phyloP scores from a whole-genome alignment of 257 asterid genomes.

The Solanum etuberosum region DNA sequence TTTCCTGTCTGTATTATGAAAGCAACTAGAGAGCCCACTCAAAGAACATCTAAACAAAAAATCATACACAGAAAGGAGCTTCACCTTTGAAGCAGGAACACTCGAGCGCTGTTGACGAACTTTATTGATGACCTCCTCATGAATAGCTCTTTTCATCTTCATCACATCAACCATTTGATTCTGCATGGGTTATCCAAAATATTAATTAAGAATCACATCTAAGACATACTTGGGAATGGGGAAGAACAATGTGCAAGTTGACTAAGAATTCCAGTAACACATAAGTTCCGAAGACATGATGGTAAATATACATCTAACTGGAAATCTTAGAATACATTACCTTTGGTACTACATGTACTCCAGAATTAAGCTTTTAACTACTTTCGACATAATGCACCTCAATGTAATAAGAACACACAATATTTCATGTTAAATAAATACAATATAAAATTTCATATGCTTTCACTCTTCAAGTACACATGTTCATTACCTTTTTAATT shows the following conservation, averaged over 20 bases:
- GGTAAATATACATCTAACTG: background rate
- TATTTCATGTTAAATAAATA: background rate
- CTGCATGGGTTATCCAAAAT: background rate
- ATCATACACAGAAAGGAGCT: background rate
- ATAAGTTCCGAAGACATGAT: background rate
- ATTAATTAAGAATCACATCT: conserved; percentile 7
- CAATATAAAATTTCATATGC: background rate
- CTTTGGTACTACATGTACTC: background rate
- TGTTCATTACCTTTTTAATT: background rate
- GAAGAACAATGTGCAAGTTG: background rate
- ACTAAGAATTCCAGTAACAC: background rate
- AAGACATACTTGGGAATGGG: background rate
- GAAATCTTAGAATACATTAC: background rate
- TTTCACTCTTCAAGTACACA: background rate
- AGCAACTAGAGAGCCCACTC: background rate
- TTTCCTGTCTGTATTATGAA: background rate
- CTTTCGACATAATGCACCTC: background rate
- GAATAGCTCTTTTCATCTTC: conserved; percentile 84
- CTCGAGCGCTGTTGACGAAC: conserved; percentile 48
- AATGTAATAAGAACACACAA: background rate
- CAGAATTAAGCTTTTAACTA: background rate
- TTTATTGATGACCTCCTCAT: conserved; percentile 84
- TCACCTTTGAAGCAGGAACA: conserved; percentile 43
- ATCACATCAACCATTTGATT: conserved; percentile 74
- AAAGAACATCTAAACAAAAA: background rate